Evolutionary conservation across 2,329 filamentous ascomycete species (phyloP).

Genomic region (Hypocrella siamensis): DNA sequence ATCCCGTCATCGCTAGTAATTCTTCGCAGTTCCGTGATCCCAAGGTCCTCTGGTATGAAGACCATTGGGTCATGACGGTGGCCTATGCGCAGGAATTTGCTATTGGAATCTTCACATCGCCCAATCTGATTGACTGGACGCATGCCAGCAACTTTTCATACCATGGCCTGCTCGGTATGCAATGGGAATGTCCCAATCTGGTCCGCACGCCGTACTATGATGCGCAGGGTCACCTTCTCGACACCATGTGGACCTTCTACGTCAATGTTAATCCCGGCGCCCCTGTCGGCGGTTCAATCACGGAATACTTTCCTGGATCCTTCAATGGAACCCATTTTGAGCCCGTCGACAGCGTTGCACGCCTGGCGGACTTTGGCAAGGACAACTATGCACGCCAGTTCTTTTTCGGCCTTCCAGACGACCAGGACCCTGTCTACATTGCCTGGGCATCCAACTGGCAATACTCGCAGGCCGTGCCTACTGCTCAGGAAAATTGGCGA

Average conservation of each 20-base stretch:
- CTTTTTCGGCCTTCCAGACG: slow-evolving; percentile 11
- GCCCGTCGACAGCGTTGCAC: slow-evolving; percentile 11
- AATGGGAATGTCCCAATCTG: slow-evolving; percentile 51
- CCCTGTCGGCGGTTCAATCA: slow-evolving; percentile 37
- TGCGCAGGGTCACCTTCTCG: slow-evolving; percentile 13
- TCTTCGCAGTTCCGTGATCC: slow-evolving; percentile 48
- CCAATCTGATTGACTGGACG: slow-evolving; percentile 42
- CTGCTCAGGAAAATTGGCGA: slow-evolving; percentile 15
- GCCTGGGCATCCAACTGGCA: slow-evolving; percentile 21
- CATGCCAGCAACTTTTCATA: slow-evolving; percentile 35
- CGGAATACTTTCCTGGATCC: slow-evolving; percentile 38
- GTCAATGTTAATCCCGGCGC: slow-evolving; percentile 43
- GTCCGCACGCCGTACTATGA: slow-evolving; percentile 33
- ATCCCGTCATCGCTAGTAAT: slow-evolving; percentile 42
- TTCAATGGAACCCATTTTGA: slow-evolving; percentile 51
- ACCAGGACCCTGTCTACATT: slow-evolving; percentile 15
- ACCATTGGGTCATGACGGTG: slow-evolving; percentile 42
- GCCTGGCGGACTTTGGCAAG: slow-evolving; percentile 18
- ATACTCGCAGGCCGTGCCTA: slow-evolving; percentile 15
- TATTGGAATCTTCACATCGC: slow-evolving; percentile 45
- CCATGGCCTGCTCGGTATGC: slow-evolving; percentile 32
- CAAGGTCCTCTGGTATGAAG: slow-evolving; percentile 43
- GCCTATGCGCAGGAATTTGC: slow-evolving; percentile 34
- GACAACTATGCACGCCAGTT: slow-evolving; percentile 21
- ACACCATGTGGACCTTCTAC: slow-evolving; percentile 23